Conservation (phyloP, 257 asterid genomes). For the Catharanthus roseus region DNA sequence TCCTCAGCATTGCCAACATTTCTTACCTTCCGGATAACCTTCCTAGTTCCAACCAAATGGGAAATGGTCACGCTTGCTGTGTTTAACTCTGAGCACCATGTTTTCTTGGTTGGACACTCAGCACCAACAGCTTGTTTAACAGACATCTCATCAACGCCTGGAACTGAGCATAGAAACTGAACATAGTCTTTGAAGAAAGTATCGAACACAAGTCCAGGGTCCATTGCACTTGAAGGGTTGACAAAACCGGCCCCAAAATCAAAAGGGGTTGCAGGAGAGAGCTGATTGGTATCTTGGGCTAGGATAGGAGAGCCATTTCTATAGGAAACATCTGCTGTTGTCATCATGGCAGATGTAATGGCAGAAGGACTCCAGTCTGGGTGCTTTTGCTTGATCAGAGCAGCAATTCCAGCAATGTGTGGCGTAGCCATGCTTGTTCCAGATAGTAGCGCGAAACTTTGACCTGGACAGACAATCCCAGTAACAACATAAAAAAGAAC, state of each 20-base stretch:
- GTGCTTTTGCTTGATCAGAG: slow-evolving; percentile 58
- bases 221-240: slow-evolving; percentile 53
- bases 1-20: slow-evolving; percentile 46
- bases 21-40: slow-evolving; percentile 42
- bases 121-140: slow-evolving; percentile 44
- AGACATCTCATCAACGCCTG: slow-evolving; percentile 55
- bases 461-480: slow-evolving; percentile 31
- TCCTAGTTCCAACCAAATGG: slow-evolving; percentile 52
- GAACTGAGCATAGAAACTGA: slow-evolving; percentile 55
- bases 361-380: slow-evolving; percentile 57
- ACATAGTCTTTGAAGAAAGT: slow-evolving; percentile 39
- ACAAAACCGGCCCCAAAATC: slow-evolving; percentile 61
- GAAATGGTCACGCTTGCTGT: slow-evolving; percentile 54
- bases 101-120: slow-evolving; percentile 29
- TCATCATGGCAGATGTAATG: slow-evolving; percentile 62
- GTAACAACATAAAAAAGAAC: not conserved
- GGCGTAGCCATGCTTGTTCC: slow-evolving; percentile 78
- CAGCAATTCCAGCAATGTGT: slow-evolving; percentile 60
- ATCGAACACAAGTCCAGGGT: slow-evolving; percentile 59
- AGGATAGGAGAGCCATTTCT: slow-evolving; percentile 36
- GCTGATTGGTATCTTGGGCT: slow-evolving; percentile 34
- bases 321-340: slow-evolving; percentile 45
- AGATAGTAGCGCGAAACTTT: slow-evolving; percentile 48
- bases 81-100: slow-evolving; percentile 67
- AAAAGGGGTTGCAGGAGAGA: slow-evolving; percentile 52